Percentiles rank a stretch among this genome's conserved stretches.
phyloP scores from a whole-genome alignment of 169 alveolate genomes.

The Eimeria zaria region DNA sequence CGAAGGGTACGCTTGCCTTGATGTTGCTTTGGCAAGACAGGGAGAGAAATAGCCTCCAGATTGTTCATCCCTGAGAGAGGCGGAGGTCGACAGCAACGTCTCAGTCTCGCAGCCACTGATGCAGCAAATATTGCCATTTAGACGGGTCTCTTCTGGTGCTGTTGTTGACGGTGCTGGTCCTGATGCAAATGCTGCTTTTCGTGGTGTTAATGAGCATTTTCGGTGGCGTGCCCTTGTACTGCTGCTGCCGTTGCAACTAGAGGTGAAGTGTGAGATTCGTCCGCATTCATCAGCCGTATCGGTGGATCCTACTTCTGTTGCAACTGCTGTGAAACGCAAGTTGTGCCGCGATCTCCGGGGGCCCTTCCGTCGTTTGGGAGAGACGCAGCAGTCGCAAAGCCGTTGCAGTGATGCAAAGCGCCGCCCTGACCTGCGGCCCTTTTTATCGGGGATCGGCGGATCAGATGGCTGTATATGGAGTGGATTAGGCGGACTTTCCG shows the following conservation, averaged over 20 bases:
- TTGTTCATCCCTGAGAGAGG: constrained; percentile 38
- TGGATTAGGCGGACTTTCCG: neutral
- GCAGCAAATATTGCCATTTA: neutral
- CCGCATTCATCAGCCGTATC: neutral
- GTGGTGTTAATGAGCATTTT: neutral
- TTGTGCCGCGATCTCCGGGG: constrained; percentile 49
- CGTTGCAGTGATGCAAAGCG: constrained; percentile 30
- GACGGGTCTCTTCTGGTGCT: neutral
- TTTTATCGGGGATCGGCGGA: neutral
- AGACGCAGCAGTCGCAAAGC: constrained; percentile 50
- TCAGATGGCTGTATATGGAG: constrained; percentile 6
- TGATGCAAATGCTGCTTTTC: neutral
- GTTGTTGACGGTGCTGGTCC: neutral
- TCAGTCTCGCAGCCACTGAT: constrained; percentile 58
- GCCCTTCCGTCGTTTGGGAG: constrained; percentile 37
- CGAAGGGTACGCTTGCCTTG: neutral
- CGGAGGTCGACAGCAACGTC: constrained; percentile 15
- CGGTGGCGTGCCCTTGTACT: neutral
- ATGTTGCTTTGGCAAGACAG: neutral
- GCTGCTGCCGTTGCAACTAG: constrained; percentile 27
- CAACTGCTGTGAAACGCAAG: constrained; percentile 9
- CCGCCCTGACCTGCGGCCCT: constrained; percentile 34
- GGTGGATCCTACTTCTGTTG: constrained; percentile 14
- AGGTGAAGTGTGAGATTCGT: neutral
- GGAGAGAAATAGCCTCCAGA: neutral